phyloP scores from a whole-genome alignment of 495 filamentous ascomycete genomes.

The Apiosordaria backusii region DNA sequence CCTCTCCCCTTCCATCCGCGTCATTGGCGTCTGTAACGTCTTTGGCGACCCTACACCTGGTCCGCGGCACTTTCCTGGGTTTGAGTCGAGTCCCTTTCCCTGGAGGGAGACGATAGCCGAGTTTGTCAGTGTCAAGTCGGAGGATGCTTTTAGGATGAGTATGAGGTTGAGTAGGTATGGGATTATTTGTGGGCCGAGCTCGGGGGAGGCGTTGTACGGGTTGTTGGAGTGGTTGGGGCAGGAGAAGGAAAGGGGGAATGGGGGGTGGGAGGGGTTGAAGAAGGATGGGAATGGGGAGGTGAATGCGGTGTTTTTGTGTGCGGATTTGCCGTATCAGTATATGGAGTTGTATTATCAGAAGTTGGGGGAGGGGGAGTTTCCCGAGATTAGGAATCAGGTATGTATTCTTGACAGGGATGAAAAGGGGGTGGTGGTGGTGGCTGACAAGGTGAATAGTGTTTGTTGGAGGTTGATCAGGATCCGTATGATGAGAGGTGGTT shows the following conservation, averaged over 20 bases:
- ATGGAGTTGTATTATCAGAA: conserved; percentile 58
- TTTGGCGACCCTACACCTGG: conserved; percentile 56
- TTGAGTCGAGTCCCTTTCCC: conserved; percentile 54
- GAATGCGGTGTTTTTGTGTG: conserved; percentile 59
- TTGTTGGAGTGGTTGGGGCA: conserved; percentile 49
- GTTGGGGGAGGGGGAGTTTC: conserved; percentile 49
- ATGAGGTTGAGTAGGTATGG: conserved; percentile 55
- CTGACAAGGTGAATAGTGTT: conserved; percentile 29
- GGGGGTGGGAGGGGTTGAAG: conserved; percentile 42
- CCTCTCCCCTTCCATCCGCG: conserved; percentile 30
- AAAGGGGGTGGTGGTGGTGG: neutral
- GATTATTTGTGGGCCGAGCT: conserved; percentile 58
- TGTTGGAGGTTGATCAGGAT: conserved; percentile 51
- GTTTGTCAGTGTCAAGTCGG: conserved; percentile 53
- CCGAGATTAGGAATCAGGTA: conserved; percentile 56
- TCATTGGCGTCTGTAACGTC: conserved; percentile 53
- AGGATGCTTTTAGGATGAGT: conserved; percentile 52
- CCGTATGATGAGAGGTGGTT: conserved; percentile 53
- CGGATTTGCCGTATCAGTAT: conserved; percentile 63
- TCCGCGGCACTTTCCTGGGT: conserved; percentile 50
- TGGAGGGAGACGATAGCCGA: conserved; percentile 53
- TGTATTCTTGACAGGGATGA: conserved; percentile 11
- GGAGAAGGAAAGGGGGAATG: conserved; percentile 45
- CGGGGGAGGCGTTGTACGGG: conserved; percentile 55
- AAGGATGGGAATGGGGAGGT: conserved; percentile 43